A percentile compares a stretch with the other conserved stretches of the same genome.
Evolutionary conservation across 345 rosid species (phyloP).

Genomic region (Dipteronia dyeriana): DNA sequence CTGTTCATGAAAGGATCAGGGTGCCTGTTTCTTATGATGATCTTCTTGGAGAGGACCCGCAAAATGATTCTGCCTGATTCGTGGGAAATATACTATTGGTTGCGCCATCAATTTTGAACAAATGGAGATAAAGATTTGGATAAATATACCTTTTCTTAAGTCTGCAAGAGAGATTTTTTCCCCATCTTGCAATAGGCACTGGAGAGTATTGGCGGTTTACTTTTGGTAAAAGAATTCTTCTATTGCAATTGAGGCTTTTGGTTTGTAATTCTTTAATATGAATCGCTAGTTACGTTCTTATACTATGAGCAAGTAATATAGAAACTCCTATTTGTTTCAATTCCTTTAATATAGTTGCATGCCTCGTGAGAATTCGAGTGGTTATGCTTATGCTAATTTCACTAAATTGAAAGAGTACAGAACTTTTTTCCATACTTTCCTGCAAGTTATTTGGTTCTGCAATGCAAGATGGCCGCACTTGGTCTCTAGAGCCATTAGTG

Average conservation of each 20-base stretch:
- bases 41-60: constrained; percentile 40
- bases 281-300: not conserved
- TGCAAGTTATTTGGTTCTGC: not conserved
- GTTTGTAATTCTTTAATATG: not conserved
- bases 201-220: not conserved
- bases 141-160: not conserved
- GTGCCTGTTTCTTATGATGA: constrained; percentile 86
- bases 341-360: not conserved
- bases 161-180: not conserved
- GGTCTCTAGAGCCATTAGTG: not conserved
- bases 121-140: not conserved
- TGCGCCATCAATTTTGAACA: constrained; percentile 8
- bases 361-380: not conserved
- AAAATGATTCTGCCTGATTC: constrained; percentile 26
- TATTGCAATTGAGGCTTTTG: constrained; percentile 3
- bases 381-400: not conserved
- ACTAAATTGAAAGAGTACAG: not conserved
- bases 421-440: not conserved
- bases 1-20: constrained; percentile 80
- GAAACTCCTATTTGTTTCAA: not conserved
- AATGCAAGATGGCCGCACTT: not conserved
- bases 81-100: not conserved
- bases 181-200: not conserved
- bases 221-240: not conserved
- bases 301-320: not conserved